A percentile compares a stretch with the other conserved stretches of the same genome.
These are phyloP conservation scores for Paulownia fortunei DNA, from an alignment of 257 asterid species.

Conservation along the genomic window DNA sequence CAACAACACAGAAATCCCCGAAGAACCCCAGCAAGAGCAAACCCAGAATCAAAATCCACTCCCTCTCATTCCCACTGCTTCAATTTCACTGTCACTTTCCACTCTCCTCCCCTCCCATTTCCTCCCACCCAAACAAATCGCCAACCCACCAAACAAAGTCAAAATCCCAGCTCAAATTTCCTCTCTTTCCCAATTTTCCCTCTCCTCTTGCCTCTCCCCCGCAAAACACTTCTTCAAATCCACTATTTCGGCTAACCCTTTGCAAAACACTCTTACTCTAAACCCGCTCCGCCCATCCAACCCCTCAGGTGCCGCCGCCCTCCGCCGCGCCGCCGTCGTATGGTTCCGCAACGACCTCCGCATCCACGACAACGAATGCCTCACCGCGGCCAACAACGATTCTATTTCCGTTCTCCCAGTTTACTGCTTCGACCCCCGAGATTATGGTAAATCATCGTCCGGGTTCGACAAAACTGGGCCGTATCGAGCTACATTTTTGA, in stretches of 20 bases:
- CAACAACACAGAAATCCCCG: constrained; percentile 24
- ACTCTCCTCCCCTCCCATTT: constrained; percentile 80
- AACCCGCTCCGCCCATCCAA: constrained; percentile 80
- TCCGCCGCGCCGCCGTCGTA: constrained; percentile 78
- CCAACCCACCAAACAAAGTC: constrained; percentile 56
- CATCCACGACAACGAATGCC: constrained; percentile 88
- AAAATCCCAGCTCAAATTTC: constrained; percentile 84
- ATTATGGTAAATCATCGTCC: constrained; percentile 85
- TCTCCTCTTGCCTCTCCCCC: constrained; percentile 55
- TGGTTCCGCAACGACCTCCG: constrained; percentile 99
- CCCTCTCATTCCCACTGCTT: constrained; percentile 56
- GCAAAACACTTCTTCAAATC: constrained; percentile 55
- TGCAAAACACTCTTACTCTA: constrained; percentile 55
- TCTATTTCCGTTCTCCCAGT: constrained; percentile 85
- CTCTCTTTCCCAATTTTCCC: constrained; percentile 59
- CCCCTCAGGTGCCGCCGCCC: constrained; percentile 71
- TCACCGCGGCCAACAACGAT: constrained; percentile 77
- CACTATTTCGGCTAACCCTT: constrained; percentile 66
- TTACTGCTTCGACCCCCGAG: constrained; percentile 96
- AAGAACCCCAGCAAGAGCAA: constrained; percentile 36
- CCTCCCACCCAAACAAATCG: constrained; percentile 64
- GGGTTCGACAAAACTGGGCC: constrained; percentile 95
- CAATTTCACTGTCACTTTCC: constrained; percentile 81
- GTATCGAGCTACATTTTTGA: constrained; percentile 70
- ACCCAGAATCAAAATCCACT: constrained; percentile 30